Evolutionary conservation across 202 grass and related monocot species (phyloP), one percentile per base, ranked within the genome.

Genomic region (Cymbopogon flexuosus): DNA sequence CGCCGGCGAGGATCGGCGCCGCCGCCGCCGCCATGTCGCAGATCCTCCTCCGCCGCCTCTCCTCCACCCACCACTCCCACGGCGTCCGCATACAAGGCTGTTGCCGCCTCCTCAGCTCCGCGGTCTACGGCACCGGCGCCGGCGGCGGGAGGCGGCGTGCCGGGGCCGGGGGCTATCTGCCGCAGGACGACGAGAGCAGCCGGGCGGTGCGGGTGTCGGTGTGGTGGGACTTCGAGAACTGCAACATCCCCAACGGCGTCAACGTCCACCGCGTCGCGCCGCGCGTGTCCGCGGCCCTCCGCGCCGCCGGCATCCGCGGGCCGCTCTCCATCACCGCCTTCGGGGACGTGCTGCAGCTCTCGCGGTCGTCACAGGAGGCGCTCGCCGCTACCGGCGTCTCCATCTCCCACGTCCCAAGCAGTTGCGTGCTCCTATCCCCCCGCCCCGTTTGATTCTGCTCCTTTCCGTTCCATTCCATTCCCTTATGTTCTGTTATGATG

Each of bases 221-320:
- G 60, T 96, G 84, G 88, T 99, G 90, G 96, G 96, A 99, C 90
- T 99, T 95, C 83, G 96, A 96, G 92, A 93, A 99, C 85, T 96
- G 90, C 85, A 0, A 52, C 39, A 64, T 99, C 56, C 92, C 96
- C 36, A 52, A 42, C 27, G 81, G 75, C 39, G 78, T 93, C 64
- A 90, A 95, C 78, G 83, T 86, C 27, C 74, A 72, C 80, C 86
- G 82, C 61, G 34, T 99, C 51, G 90, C 83, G 5, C 71, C 77
- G 16, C 82, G 87, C 76, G 83, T 99, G 37, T 24, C 83, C 43
- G 86, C 87, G 11, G 90, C 96, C 6, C 83, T 99, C 34, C 92
- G 92, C 24, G 83, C 87, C 60, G 80, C 68, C 24, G 92, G 90
- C 76, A 87, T 99, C 85, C 81, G 81, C 40, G 90, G 92, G n/a